phyloP scores from a whole-genome alignment of 2,329 filamentous ascomycete species.

The Arthrobotrys sphaeroides region DNA sequence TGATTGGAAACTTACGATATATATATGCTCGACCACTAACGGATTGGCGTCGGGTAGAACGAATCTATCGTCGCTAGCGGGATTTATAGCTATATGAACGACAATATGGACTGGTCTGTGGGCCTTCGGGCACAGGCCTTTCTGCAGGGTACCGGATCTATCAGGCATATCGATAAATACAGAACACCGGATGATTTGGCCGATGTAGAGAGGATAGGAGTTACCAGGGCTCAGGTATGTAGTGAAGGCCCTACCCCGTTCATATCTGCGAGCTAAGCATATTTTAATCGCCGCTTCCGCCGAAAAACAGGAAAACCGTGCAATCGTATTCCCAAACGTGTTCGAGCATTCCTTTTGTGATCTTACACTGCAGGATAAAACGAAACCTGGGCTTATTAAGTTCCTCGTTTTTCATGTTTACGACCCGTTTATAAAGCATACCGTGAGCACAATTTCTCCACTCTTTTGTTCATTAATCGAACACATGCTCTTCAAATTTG shows the following conservation, averaged over 20 bases:
- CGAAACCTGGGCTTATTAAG: constrained; percentile 67
- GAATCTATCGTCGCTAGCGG: background rate
- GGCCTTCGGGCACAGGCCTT: background rate
- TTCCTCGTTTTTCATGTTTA: constrained; percentile 70
- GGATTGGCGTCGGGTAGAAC: background rate
- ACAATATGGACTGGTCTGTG: background rate
- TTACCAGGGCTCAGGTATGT: background rate
- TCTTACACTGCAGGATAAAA: constrained; percentile 65
- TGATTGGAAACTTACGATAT: no score
- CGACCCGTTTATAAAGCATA: constrained; percentile 62
- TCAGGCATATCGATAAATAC: no score
- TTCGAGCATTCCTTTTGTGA: constrained; percentile 67
- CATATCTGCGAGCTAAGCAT: background rate
- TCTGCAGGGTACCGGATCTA: background rate
- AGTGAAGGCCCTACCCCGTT: no score
- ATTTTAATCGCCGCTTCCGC: background rate
- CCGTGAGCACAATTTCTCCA: no score
- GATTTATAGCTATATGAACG: background rate
- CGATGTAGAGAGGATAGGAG: background rate
- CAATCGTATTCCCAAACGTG: constrained; percentile 69
- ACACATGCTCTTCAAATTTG: no score
- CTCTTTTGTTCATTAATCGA: no score
- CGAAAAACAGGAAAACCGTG: constrained; percentile 61
- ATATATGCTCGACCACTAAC: background rate
- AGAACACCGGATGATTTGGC: no score